Base-by-base conservation (phyloP, 805 yeast genomes). In the Zygoascus biomembranicola region DNA sequence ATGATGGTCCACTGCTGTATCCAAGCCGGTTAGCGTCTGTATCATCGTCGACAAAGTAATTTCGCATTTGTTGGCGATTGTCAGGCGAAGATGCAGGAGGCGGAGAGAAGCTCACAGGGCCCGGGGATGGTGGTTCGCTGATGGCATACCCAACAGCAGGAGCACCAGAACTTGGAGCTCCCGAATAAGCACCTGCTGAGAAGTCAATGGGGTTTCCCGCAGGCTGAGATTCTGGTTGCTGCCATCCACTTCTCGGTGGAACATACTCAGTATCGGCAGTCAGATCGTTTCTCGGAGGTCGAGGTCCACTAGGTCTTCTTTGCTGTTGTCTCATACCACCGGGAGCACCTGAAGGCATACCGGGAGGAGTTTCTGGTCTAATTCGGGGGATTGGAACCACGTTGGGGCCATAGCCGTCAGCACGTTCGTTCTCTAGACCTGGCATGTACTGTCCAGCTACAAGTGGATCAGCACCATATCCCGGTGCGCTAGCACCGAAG, bases 331-430 rank as follows among this genome's bases (percentile, higher is more conserved):
- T 32, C 31, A 20, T 42, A 18, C 26, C 26, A 5, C 26, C 44
- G 5, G 44, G 44, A 37, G 5, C 8, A n/a, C 39, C 39, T 11
- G 16, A 3, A 13, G 39, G 3, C 5, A 11, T n/a, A 35, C 16
- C 39, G 5, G 49, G 39, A 37, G 49, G 49, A 19, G 26, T 31
- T 18, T 46, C 49, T 4, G 49, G 49, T 45, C 67, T 52, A 31
- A 65, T 51, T 20, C 58, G 56, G 1, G 69, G 67, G 14, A 66
- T 54, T 6, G 64, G 64, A 3, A 64, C 66, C 2, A 64, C 69
- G 39, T 61, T 62, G 1, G 68, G 66, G 5, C 67, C 67, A 44
- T 54, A 65, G 14, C 47, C 43, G 20, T 46, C 41, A 20, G 6
- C 26, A 5, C 49, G 39, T 32, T 46, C 49, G 28, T 53, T 53